Evolutionary conservation across 2,329 filamentous ascomycete species (phyloP).

Genomic region (Colletotrichum agaves): DNA sequence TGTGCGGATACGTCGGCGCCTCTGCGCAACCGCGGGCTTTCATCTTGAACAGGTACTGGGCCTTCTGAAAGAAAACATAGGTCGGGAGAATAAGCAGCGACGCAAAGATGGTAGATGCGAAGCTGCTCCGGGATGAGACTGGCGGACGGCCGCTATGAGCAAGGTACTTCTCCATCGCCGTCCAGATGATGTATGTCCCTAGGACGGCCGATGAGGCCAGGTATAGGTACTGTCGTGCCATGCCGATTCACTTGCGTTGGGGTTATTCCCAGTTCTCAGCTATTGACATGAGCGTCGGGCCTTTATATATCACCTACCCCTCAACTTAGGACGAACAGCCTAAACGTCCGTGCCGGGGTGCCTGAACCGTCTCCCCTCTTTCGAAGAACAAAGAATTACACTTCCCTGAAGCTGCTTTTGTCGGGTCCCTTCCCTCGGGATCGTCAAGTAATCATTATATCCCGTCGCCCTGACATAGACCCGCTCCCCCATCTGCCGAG

Average conservation of each 20-base stretch:
- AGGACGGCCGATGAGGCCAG: slow-evolving; percentile 14
- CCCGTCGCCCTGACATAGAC: background rate
- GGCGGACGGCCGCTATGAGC: background rate
- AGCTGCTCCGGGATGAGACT: background rate
- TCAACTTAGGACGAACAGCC: background rate
- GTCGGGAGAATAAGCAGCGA: slow-evolving; percentile 31
- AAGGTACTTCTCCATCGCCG: slow-evolving; percentile 15
- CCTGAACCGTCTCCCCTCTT: background rate
- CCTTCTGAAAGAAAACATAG: slow-evolving; percentile 35
- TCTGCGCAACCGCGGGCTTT: slow-evolving; percentile 59
- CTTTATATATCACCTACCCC: slow-evolving; percentile 1
- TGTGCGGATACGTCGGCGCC: slow-evolving; percentile 58
- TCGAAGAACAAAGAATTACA: too few relatives aligned
- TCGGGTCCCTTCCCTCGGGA: background rate
- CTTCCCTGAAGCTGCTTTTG: background rate
- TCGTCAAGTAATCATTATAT: background rate
- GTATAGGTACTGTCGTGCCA: slow-evolving; percentile 31
- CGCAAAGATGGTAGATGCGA: slow-evolving; percentile 5
- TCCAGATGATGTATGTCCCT: slow-evolving; percentile 28
- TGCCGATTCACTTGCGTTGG: background rate
- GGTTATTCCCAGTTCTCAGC: background rate
- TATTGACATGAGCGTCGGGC: background rate
- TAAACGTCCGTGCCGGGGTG: slow-evolving; percentile 18
- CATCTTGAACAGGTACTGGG: slow-evolving; percentile 40
- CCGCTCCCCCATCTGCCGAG: background rate